Percentiles rank a stretch among this genome's conserved stretches.
Evolutionary conservation across 2,329 filamentous ascomycete species (phyloP).

Genomic region (Fusarium pilosicola): DNA sequence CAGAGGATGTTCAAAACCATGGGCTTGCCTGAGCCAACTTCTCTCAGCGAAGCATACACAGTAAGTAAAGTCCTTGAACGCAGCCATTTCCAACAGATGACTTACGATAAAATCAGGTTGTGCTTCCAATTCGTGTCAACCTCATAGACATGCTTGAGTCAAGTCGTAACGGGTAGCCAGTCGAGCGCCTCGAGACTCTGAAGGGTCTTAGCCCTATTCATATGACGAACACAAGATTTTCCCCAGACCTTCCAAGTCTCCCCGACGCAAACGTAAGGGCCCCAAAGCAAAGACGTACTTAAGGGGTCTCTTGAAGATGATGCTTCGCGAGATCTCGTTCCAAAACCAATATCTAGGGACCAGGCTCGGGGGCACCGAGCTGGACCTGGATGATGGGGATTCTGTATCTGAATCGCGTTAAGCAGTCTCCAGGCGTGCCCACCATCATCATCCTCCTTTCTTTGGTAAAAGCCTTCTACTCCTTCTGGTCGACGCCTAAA

Average conservation of each 20-base stretch:
- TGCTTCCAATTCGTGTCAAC: conserved; percentile 18
- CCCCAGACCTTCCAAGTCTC: background rate
- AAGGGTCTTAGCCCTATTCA: no score
- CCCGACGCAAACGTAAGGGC: background rate
- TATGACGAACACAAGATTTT: background rate
- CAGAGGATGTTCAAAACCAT: conserved; percentile 16
- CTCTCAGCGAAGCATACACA: conserved; percentile 7
- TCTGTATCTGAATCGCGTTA: background rate
- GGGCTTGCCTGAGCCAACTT: background rate
- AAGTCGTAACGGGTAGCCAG: background rate
- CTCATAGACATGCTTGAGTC: background rate
- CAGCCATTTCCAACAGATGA: rapidly evolving
- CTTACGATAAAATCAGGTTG: background rate
- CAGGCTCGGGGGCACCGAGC: background rate
- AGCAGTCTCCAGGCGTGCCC: background rate
- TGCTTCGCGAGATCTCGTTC: conserved; percentile 25
- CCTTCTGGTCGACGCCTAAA: no score
- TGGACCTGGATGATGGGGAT: background rate
- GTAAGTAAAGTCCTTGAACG: background rate
- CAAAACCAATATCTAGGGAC: rapidly evolving
- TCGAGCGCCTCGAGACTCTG: background rate
- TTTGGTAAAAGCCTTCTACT: background rate
- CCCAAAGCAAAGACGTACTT: background rate
- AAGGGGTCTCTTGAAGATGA: conserved; percentile 4
- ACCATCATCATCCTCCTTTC: background rate